Base-by-base conservation (phyloP, 495 filamentous ascomycete genomes). In the Penicillium odoratum region DNA sequence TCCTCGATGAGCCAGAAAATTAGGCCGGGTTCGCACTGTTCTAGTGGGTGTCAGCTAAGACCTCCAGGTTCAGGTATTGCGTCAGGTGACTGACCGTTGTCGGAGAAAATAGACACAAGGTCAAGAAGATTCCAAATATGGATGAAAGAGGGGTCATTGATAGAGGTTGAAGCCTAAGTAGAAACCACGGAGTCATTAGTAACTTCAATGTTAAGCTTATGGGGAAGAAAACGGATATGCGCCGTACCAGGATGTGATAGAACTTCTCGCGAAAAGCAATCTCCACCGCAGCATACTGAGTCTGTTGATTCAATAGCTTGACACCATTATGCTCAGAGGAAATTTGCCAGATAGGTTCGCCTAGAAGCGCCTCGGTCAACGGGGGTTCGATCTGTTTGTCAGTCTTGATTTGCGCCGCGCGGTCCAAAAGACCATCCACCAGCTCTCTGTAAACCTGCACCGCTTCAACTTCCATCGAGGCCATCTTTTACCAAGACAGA, bases 71-170 rank as follows among this genome's bases (percentile, higher is more conserved):
- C 21, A 26, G 26, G 40, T 36, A 16, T 44, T 51, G 50, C 33
- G 47, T 44, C 51, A 51, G 53, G 30, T 33, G 29, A 69, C 78
- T 54, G 69, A 88, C 86, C 85, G 62, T 81, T 76, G 64, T 99
- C 93, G 53, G 92, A 92, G 63, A 94, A 86, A 15, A 94, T 85
- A 1, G 89, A 86, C 8, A 97, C 78, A 42, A 96, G 85, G 70
- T 99, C 94, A 50, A 99, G 82, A 15, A 99, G 80, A 66, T 97
- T 93, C 92, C 92, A 97, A 48, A 98, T 84, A 51, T 85, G 76
- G 46, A 90, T 87, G 61, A 97, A 95, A 0, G 78, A 72, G 45
- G 86, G 87, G 25, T 88, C 83, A 42, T 89, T 80, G 58, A 95
- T 95, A 5, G 85, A 78, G 13, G 80, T 88, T 15, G 80, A 78